These are phyloP conservation scores for Diaporthe nobilis DNA, from an alignment of 2,329 filamentous ascomycete species.

Conservation along the genomic window DNA sequence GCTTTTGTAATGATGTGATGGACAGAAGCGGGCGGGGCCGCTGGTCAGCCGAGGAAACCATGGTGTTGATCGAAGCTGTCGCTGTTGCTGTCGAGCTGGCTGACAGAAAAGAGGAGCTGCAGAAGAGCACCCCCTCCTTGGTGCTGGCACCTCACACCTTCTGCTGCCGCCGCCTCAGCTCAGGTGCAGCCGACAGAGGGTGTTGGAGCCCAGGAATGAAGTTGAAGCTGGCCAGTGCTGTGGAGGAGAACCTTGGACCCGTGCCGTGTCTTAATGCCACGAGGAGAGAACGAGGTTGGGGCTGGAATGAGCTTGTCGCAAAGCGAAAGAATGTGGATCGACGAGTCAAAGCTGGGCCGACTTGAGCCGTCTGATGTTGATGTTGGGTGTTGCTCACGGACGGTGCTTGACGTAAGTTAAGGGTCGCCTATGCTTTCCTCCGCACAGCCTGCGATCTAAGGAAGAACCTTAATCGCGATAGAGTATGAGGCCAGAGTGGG, in stretches of 20 bases:
- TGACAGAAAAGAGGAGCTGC: conserved; percentile 34
- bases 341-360: conserved; percentile 17
- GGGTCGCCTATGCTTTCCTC: conserved; percentile 11
- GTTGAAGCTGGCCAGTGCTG: background rate
- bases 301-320: conserved; percentile 23
- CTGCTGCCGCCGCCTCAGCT: background rate
- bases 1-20: conserved; percentile 28
- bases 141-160: conserved; percentile 35
- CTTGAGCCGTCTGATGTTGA: background rate
- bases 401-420: conserved; percentile 7
- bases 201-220: conserved; percentile 4
- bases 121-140: conserved; percentile 37
- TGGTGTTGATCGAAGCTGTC: conserved; percentile 21
- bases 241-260: conserved; percentile 11
- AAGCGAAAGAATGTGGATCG: background rate
- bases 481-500: conserved; percentile 17
- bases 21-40: conserved; percentile 29
- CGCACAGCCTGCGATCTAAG: conserved; percentile 5
- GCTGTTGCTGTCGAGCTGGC: conserved; percentile 21
- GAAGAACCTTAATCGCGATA: conserved; percentile 9
- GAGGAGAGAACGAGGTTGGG: conserved; percentile 5
- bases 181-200: background rate
- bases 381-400: background rate
- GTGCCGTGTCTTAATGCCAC: conserved; percentile 38
- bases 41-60: conserved; percentile 26